These are phyloP conservation scores for Scheffersomyces insectosa DNA, from an alignment of 1,139 yeast species.

Conservation along the genomic window DNA sequence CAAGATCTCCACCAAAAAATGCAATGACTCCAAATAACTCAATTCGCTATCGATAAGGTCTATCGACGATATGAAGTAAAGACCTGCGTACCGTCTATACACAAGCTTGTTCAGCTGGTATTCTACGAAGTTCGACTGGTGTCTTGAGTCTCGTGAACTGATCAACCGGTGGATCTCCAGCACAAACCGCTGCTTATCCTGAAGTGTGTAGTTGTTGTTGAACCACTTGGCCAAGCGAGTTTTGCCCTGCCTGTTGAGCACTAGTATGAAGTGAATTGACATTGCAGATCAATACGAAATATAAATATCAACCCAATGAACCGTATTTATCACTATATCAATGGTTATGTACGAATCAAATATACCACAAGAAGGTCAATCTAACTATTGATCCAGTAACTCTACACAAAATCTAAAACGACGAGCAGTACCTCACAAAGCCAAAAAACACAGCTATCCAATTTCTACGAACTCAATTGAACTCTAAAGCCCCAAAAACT, in stretches of 20 bases:
- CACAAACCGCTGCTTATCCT: constrained; percentile 58
- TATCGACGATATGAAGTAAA: constrained; percentile 79
- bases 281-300: constrained; percentile 27
- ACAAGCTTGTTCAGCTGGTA: constrained; percentile 75
- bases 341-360: no score
- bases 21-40: constrained; percentile 79
- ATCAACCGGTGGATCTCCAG: constrained; percentile 79
- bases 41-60: constrained; percentile 78
- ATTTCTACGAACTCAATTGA: no score
- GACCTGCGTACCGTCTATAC: constrained; percentile 89
- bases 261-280: constrained; percentile 77
- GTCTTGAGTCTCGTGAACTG: constrained; percentile 79
- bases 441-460: no score
- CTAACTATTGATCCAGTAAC: no score
- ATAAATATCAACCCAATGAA: no score
- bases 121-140: constrained; percentile 79
- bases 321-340: no score
- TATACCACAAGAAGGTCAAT: no score
- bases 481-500: no score
- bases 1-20: constrained; percentile 82
- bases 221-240: constrained; percentile 86
- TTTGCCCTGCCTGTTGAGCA: constrained; percentile 92
- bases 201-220: constrained; percentile 31
- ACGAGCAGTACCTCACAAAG: no score
- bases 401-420: no score